phyloP scores from a whole-genome alignment of 164 flowering plant species.

The Echeveria elegans region DNA sequence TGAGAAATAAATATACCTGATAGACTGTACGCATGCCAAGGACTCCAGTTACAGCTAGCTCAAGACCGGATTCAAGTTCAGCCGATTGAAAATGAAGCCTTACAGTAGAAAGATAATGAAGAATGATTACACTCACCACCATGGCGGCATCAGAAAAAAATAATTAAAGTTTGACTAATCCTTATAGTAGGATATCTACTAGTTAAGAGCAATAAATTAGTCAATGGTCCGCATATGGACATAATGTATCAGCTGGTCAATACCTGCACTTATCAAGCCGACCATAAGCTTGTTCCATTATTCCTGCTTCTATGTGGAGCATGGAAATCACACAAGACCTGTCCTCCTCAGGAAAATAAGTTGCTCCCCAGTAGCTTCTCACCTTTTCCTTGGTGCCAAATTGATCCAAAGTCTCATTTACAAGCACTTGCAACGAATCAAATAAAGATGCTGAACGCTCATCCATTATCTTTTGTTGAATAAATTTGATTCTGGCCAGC shows the following conservation, averaged over 20 bases:
- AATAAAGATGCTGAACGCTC: slow-evolving; percentile 18
- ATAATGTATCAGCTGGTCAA: slow-evolving; percentile 1
- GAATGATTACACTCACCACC: not conserved
- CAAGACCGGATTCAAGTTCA: slow-evolving; percentile 49
- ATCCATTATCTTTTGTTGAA: slow-evolving; percentile 32
- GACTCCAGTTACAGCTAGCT: slow-evolving; percentile 66
- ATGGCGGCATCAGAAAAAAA: not conserved
- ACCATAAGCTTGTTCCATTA: slow-evolving; percentile 56
- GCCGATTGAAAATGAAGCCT: slow-evolving; percentile 55
- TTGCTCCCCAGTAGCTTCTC: slow-evolving; percentile 49
- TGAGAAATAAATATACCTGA: slow-evolving; percentile 57
- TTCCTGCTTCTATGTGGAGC: slow-evolving; percentile 71
- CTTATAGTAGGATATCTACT: not conserved
- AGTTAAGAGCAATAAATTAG: no score
- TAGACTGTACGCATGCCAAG: slow-evolving; percentile 78
- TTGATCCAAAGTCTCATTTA: slow-evolving; percentile 16
- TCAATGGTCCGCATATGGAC: no score
- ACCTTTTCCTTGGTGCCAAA: slow-evolving; percentile 40
- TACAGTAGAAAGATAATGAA: not conserved
- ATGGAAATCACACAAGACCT: slow-evolving; percentile 34
- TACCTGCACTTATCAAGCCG: slow-evolving; percentile 67
- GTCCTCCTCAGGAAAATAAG: slow-evolving; percentile 34
- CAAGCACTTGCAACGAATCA: slow-evolving; percentile 8
- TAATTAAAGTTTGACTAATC: not conserved
- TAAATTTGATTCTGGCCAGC: slow-evolving; percentile 25